Evolutionary conservation across 306 rosid species (phyloP).

Genomic region (Ceratonia siliqua): DNA sequence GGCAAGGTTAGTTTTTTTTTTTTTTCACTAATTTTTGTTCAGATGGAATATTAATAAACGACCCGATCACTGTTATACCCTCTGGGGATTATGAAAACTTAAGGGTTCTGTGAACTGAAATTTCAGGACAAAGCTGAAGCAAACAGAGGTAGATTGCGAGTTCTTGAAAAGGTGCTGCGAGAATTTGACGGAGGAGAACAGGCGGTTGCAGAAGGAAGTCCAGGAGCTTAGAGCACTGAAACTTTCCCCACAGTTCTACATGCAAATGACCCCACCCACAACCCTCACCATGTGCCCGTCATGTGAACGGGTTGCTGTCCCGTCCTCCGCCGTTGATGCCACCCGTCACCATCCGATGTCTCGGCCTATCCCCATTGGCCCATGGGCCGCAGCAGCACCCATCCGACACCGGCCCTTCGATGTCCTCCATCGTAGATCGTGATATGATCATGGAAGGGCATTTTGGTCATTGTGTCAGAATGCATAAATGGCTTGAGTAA

Average conservation of each 20-base stretch:
- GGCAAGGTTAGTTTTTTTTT: conserved; percentile 64
- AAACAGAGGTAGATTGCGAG: conserved; percentile 95
- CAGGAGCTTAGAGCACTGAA: conserved; percentile 93
- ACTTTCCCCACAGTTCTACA: conserved; percentile 94
- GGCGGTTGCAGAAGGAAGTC: conserved; percentile 91
- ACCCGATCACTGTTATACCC: no score
- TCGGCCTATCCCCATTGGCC: conserved; percentile 33
- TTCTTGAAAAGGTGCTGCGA: conserved; percentile 87
- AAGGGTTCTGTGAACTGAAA: neutral
- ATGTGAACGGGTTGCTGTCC: conserved; percentile 86
- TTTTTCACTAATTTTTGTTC: neutral
- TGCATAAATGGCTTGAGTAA: no score
- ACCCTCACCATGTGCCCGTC: conserved; percentile 98
- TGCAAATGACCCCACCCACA: conserved; percentile 97
- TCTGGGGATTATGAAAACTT: neutral
- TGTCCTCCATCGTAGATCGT: conserved; percentile 32
- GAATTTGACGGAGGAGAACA: conserved; percentile 87
- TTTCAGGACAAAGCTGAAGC: conserved; percentile 84
- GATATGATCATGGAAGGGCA: neutral
- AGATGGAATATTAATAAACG: no score
- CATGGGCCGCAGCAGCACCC: conserved; percentile 28
- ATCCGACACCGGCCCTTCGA: conserved; percentile 29
- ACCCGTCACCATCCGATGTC: conserved; percentile 27
- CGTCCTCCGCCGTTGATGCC: conserved; percentile 44
- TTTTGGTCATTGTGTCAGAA: conserved; percentile 29